phyloP scores from a whole-genome alignment of 352 stramenopile species.

The Globisporangium apiculatum region DNA sequence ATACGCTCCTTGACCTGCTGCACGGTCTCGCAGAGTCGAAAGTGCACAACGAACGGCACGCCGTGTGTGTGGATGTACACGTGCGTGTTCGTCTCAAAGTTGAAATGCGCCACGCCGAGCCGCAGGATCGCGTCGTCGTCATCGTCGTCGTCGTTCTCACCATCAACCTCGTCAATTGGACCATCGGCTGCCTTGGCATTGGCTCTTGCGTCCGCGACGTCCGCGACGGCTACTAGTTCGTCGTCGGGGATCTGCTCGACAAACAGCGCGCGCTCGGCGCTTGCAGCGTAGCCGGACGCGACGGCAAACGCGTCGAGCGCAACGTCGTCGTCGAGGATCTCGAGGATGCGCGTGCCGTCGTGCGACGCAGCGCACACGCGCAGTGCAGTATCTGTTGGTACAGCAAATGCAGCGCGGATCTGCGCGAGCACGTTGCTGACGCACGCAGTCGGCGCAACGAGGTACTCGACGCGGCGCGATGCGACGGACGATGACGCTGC shows the following conservation, averaged over 20 bases:
- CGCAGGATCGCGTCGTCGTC: slow-evolving; percentile 30
- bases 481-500: slow-evolving; percentile 16
- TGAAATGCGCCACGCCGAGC: slow-evolving; percentile 71
- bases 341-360: slow-evolving; percentile 42
- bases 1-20: slow-evolving; percentile 64
- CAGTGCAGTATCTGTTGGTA: slow-evolving; percentile 29
- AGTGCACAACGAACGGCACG: slow-evolving; percentile 59
- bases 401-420: slow-evolving; percentile 34
- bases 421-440: slow-evolving; percentile 44
- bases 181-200: background rate
- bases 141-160: slow-evolving; percentile 4
- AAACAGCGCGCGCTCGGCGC: slow-evolving; percentile 39
- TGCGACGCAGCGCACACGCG: slow-evolving; percentile 61
- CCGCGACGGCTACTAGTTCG: slow-evolving; percentile 8
- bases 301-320: slow-evolving; percentile 36
- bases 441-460: slow-evolving; percentile 46
- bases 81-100: slow-evolving; percentile 43
- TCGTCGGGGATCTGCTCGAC: slow-evolving; percentile 44
- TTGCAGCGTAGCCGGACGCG: slow-evolving; percentile 17
- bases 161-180: background rate
- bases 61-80: slow-evolving; percentile 74
- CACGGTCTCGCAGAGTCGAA: slow-evolving; percentile 58
- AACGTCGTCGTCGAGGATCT: slow-evolving; percentile 30
- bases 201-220: no score
- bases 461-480: slow-evolving; percentile 46